phyloP scores from a whole-genome alignment of 768 basidiomycete genomes.

The Mrakia hoshinonis region DNA sequence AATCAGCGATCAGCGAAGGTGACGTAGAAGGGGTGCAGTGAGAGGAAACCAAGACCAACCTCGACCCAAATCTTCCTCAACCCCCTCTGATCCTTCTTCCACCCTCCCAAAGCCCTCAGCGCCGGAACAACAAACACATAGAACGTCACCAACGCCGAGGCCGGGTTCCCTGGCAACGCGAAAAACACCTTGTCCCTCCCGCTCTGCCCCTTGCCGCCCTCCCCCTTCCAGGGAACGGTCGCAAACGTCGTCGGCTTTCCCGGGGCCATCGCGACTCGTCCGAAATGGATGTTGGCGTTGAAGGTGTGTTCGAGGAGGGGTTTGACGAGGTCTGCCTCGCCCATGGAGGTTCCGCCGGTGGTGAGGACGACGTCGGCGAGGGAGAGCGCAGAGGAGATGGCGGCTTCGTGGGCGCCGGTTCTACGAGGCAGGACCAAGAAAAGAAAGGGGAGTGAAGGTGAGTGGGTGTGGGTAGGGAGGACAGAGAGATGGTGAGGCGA shows the following conservation, averaged over 20 bases:
- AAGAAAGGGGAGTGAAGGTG: too few species aligned
- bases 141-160: slow-evolving; percentile 77
- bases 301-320: slow-evolving; percentile 76
- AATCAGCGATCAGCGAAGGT: not conserved
- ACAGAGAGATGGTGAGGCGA: slow-evolving; percentile 46
- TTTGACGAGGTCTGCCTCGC: slow-evolving; percentile 73
- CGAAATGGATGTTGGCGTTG: slow-evolving; percentile 70
- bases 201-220: slow-evolving; percentile 27
- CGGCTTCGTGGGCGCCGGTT: slow-evolving; percentile 42
- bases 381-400: slow-evolving; percentile 53
- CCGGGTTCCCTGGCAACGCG: slow-evolving; percentile 82
- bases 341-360: slow-evolving; percentile 89
- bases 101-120: slow-evolving; percentile 62
- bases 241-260: slow-evolving; percentile 77
- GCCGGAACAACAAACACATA: slow-evolving; percentile 76
- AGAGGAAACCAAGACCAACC: slow-evolving; percentile 10
- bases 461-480: slow-evolving; percentile 40
- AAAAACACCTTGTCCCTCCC: slow-evolving; percentile 57
- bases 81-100: slow-evolving; percentile 44
- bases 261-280: slow-evolving; percentile 67
- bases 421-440: too few species aligned
- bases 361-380: slow-evolving; percentile 67
- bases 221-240: slow-evolving; percentile 48
- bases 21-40: not conserved
- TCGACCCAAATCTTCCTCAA: slow-evolving; percentile 33